phyloP scores from a whole-genome alignment of 495 filamentous ascomycete genomes.

The Durotheca rogersii region DNA sequence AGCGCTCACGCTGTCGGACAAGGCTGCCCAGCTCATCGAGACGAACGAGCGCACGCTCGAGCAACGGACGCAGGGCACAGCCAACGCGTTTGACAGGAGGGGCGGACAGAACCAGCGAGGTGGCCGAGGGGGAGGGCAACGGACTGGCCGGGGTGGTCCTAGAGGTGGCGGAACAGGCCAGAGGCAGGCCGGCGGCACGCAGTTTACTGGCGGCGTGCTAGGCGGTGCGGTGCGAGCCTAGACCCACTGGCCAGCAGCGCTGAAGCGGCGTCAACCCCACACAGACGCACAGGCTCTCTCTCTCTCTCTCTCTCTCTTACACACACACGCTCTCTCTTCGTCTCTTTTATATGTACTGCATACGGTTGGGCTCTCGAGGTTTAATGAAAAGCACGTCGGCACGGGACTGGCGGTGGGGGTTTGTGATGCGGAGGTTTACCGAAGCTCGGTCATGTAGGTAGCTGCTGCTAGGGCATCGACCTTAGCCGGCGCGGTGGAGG shows the following conservation, averaged over 20 bases:
- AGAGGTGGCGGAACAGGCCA: constrained; percentile 52
- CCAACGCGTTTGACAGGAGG: constrained; percentile 90
- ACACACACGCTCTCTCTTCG: constrained; percentile 19
- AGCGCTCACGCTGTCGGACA: constrained; percentile 90
- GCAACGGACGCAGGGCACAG: constrained; percentile 91
- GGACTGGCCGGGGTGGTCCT: constrained; percentile 68
- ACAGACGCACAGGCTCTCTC: no score
- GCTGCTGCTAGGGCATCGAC: constrained; percentile 22
- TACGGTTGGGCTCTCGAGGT: constrained; percentile 30
- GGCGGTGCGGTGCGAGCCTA: constrained; percentile 57
- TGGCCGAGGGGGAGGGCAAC: constrained; percentile 64
- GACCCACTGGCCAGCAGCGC: no score
- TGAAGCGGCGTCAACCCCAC: no score
- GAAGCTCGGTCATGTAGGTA: constrained; percentile 17
- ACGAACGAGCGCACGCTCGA: constrained; percentile 95
- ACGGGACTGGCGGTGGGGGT: constrained; percentile 17
- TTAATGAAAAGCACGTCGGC: constrained; percentile 25
- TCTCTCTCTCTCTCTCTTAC: constrained; percentile 29
- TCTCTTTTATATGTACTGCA: constrained; percentile 35
- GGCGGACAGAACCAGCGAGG: constrained; percentile 75
- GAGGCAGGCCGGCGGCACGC: constrained; percentile 58
- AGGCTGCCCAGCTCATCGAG: constrained; percentile 93
- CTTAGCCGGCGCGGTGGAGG: background rate
- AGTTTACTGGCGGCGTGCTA: constrained; percentile 59
- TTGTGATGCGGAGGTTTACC: constrained; percentile 8